Conservation (phyloP, 2,329 filamentous ascomycete species). For the Aspergillus ibericus region DNA sequence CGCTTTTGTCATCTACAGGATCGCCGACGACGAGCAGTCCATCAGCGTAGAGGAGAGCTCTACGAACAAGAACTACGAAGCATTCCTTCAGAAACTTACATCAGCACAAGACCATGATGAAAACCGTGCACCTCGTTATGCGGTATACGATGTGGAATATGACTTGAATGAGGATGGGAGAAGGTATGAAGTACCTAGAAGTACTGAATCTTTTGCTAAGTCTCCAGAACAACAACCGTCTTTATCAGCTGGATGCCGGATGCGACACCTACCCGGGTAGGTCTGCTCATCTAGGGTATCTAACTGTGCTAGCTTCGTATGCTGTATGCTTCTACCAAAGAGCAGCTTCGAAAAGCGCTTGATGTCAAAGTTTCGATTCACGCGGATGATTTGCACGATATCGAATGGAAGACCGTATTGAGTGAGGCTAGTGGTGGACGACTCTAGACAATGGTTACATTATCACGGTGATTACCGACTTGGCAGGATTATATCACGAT, state of each 20-base stretch:
- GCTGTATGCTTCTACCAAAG: constrained; percentile 16
- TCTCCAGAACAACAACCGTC: constrained; percentile 4
- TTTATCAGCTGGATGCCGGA: constrained; percentile 17
- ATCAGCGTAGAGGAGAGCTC: constrained; percentile 12
- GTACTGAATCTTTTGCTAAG: not conserved
- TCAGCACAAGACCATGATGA: not conserved
- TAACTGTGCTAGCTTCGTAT: constrained; percentile 4
- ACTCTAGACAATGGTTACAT: not conserved
- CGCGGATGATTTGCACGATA: constrained; percentile 6
- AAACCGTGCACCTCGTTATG: constrained; percentile 12
- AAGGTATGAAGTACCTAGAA: not conserved
- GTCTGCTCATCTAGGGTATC: too few species aligned
- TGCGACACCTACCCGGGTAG: constrained; percentile 11
- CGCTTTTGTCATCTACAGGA: constrained; percentile 13
- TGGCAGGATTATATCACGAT: too few species aligned
- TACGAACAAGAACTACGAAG: constrained; percentile 11
- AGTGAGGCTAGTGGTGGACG: constrained; percentile 10
- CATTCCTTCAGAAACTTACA: constrained; percentile 11
- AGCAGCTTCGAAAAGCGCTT: constrained; percentile 10
- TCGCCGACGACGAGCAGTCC: constrained; percentile 11
- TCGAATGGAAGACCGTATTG: constrained; percentile 16
- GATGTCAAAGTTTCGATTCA: constrained; percentile 17
- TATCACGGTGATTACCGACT: too few species aligned
- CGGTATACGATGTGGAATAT: constrained; percentile 20
- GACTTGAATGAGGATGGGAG: constrained; percentile 12